Evolutionary conservation across 2,329 filamentous ascomycete species (phyloP), one percentile per base, ranked within the genome.

Genomic region (Aspergillus tamarii): DNA sequence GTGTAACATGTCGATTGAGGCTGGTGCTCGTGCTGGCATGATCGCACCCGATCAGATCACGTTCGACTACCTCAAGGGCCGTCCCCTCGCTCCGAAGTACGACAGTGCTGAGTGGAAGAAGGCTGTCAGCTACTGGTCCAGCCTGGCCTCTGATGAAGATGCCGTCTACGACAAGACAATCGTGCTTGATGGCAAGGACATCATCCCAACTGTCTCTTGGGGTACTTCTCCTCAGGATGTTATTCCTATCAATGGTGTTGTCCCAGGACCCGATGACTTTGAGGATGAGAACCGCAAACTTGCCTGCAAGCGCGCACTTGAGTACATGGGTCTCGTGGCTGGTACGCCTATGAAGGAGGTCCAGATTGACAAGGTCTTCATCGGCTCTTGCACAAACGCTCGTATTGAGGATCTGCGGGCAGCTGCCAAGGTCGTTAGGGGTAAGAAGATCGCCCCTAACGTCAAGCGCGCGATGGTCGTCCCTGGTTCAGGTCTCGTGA

Each of bases 1-100:
- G 78, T 98, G 95, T 84, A 99, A 99, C 84, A 98, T 98, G 95
- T 93, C 94, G 16, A 97, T 98, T 71, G 95, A 99, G 84, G 95
- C 86, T 70, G 95, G 95, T 80, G 95, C 95, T 55, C 88, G 95
- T 81, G 94, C 94, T 65, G 95, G 95, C 70, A 96, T 99, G 93
- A 90, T 99, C 64, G 95, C 95, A 11, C 95, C 95, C 6, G 95
- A 99, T 74, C 90, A 97, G 75, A 91, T 84, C 63, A 98, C 95
- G 32, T 97, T 97, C 72, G 92, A 96, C 70, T 99, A 98, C 77
- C 90, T 99, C 73, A 95, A 95, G 84, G 92, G 91, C 72, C 89
- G 90, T 67, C 95, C 95, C 45, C 84, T 99, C 70, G 94, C 94
- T 19, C 95, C 95, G 72, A 91, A 91, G 79, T 87, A 86, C 68